phyloP scores from a whole-genome alignment of 2,329 filamentous ascomycete genomes.

The Stagonosporopsis rhizophila region DNA sequence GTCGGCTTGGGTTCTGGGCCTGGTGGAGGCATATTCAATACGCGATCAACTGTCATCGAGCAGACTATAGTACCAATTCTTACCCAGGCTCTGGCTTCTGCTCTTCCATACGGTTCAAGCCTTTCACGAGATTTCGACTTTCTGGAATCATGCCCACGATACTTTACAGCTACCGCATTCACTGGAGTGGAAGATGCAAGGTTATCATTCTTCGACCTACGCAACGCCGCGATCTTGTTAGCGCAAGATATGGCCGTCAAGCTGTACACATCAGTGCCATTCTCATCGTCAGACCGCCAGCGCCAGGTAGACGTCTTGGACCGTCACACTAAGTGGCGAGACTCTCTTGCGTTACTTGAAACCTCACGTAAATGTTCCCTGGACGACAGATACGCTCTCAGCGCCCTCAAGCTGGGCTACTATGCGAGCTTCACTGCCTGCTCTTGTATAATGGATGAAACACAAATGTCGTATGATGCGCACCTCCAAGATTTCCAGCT shows the following conservation, averaged over 20 bases:
- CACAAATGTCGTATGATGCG: constrained; percentile 16
- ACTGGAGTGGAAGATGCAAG: constrained; percentile 17
- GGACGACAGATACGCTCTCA: constrained; percentile 14
- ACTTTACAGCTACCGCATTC: constrained; percentile 8
- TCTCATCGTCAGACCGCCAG: constrained; percentile 8
- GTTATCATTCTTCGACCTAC: constrained; percentile 12
- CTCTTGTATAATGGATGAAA: constrained; percentile 15
- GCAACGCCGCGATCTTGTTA: constrained; percentile 18
- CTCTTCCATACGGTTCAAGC: constrained; percentile 19
- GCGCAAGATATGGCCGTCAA: constrained; percentile 10
- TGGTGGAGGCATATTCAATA: background rate
- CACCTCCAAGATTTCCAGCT: constrained; percentile 19
- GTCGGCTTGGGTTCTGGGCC: background rate
- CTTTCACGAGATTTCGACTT: constrained; percentile 15
- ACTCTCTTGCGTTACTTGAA: constrained; percentile 9
- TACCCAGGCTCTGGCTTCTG: constrained; percentile 20
- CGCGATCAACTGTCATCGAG: constrained; percentile 14
- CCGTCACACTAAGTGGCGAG: constrained; percentile 8
- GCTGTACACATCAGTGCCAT: background rate
- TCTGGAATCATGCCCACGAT: constrained; percentile 1
- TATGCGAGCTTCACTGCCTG: constrained; percentile 17
- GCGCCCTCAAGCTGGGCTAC: constrained; percentile 24
- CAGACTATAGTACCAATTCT: constrained; percentile 25
- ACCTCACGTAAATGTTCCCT: background rate
- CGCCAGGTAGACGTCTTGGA: background rate